phyloP scores from a whole-genome alignment of 306 rosid species.

The Rosa rugosa region DNA sequence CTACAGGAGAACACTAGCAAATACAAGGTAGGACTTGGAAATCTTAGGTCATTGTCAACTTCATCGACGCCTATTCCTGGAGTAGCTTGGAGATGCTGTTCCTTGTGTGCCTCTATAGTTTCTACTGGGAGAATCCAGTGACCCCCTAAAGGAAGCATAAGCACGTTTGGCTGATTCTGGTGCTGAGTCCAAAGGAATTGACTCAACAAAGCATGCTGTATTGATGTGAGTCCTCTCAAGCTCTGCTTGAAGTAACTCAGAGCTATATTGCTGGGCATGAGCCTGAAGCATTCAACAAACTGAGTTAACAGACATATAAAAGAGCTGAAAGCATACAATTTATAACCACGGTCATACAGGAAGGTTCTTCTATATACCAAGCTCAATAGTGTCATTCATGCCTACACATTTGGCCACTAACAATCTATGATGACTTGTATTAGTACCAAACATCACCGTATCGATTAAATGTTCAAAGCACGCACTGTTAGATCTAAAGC shows the following conservation, averaged over 20 bases:
- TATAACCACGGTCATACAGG: not conserved
- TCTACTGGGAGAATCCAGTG: constrained; percentile 63
- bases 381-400: not conserved
- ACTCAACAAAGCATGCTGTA: constrained; percentile 88
- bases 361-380: not conserved
- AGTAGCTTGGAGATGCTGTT: constrained; percentile 63
- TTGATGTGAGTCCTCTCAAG: constrained; percentile 95
- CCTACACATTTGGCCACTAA: not conserved
- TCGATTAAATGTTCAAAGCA: constrained; percentile 1
- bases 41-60: not conserved
- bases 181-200: constrained; percentile 68
- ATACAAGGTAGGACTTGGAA: constrained; percentile 1
- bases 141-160: constrained; percentile 61
- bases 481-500: not conserved
- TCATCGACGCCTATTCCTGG: constrained; percentile 69
- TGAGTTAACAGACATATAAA: constrained; percentile 2
- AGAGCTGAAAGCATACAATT: not conserved
- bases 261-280: constrained; percentile 87
- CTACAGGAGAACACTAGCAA: constrained; percentile 6
- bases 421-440: not conserved
- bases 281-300: constrained; percentile 51
- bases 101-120: constrained; percentile 48
- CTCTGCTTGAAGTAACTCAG: constrained; percentile 84
- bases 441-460: not conserved
- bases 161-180: constrained; percentile 79